Base-by-base conservation (phyloP, 805 yeast genomes). In the Suhomyces emberorum region DNA sequence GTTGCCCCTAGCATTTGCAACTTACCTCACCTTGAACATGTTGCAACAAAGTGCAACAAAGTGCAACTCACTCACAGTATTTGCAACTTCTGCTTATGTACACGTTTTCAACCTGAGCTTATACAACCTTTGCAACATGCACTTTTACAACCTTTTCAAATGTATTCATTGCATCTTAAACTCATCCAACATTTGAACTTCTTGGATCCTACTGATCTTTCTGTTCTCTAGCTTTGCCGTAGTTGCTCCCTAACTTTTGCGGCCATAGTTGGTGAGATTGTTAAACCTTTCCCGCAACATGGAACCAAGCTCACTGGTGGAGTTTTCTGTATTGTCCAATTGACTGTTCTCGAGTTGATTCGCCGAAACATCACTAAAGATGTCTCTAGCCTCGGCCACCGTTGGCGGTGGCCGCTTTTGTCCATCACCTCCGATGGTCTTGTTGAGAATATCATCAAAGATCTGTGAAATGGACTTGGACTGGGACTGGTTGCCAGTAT, bases 401-500 rank as follows among this genome's bases (percentile, higher is more conserved):
- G 32, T 23, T 4, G 9, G 22, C 9, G 8, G 8, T 9, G 22
- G 22, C 9, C 22, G 7, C 8, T 7, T 20, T 20, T 7, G 22
- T 9, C 7, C 22, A 9, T 7, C 22, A 20, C 22, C 22, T 20
- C 24, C 27, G 5, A 20, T 19, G 15, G 34, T 34, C 21, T 36
- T 44, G 36, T 31, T 34, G 16, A 46, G 43, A 4, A 61, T 59
- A 30, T 55, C 65, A 28, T 61, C 65, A 37, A 60, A 62, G 9
- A 61, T 41, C 30, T 59, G 54, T 19, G 65, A 61, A 27, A 60
- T 55, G 6, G 68, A 59, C 32, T 48, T 46, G 9, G 63, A 57
- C 28, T 51, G 46, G 1, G 55, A 42, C 12, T 45, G 48, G 29
- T 28, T 40, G 5, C 34, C 40, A n/a, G 54, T 42, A 18, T 42